Base-by-base conservation (phyloP, 2,329 filamentous ascomycete species). In the Mycosphaerella sp. region DNA sequence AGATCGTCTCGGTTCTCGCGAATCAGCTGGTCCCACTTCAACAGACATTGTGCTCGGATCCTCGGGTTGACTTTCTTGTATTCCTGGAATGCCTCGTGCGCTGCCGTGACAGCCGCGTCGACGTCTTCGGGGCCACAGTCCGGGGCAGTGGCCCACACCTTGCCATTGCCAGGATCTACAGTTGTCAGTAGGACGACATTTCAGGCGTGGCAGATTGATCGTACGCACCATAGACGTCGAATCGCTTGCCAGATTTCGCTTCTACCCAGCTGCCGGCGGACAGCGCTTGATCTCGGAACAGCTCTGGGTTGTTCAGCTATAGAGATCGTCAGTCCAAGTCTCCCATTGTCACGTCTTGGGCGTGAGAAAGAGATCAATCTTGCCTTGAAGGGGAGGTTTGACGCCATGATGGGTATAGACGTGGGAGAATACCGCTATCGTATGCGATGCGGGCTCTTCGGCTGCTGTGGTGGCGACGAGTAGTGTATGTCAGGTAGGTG, bases 11-110 rank as follows among this genome's bases (percentile, higher is more conserved):
- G 76, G 60, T 84, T 80, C 49, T 80, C 80, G 6, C 78, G 76
- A 59, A 86, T 85, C 52, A 87, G 73, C 3, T 76, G 68, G 67
- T 86, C 80, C 82, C 83, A 87, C 67, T 81, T 81, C 51, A 83
- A 69, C 8, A 87, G 72, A 68, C 80, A 78, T 61, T 84, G 78
- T 1, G 83, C 83, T 50, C 83, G 77, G 49, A 76, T 74, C 12
- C 81, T 75, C 0, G 84, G 83, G 59, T 79, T 85, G 51, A 78
- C 69, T 58, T 81, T 83, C 54, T 74, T 76, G 70, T 80, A 87
- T 17, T 70, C 70, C 58, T 81, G 70, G 62, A 87, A 87, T 3
- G 81, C 80, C n/a, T 71, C 70, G 55, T 85, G 74, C 0, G 84
- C 79, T 41, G 78, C 76, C 61, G 80, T 70, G 6, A 86, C 81